Evolutionary conservation across 345 rosid genomes (phyloP).

Genomic region (Clausena lansium): DNA sequence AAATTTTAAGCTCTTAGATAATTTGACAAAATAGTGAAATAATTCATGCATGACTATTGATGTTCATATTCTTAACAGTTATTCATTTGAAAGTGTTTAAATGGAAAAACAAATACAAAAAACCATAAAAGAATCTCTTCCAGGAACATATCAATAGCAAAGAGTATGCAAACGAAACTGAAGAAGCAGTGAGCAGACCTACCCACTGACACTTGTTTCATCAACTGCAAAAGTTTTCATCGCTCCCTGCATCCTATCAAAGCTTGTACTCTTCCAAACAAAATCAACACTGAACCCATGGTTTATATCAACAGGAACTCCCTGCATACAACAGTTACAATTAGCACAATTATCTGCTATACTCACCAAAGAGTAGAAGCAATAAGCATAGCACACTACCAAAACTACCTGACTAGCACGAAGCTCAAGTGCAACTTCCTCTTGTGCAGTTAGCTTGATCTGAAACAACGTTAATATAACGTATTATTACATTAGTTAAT

Average conservation of each 20-base stretch:
- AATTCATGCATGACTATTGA: background rate
- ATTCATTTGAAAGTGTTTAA: background rate
- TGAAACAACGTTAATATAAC: slow-evolving; percentile 28
- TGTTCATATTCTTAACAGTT: background rate
- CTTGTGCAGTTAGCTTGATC: slow-evolving; percentile 97
- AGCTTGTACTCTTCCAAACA: slow-evolving; percentile 99
- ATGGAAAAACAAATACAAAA: background rate
- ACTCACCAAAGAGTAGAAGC: slow-evolving; percentile 8
- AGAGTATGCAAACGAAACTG: background rate
- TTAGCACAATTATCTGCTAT: slow-evolving; percentile 3
- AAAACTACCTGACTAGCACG: slow-evolving; percentile 90
- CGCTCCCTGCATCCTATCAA: slow-evolving; percentile 99
- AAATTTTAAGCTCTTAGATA: background rate
- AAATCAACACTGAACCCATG: slow-evolving; percentile 99
- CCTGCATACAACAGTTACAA: slow-evolving; percentile 45
- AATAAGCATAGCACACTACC: slow-evolving; percentile 7
- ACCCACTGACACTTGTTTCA: slow-evolving; percentile 99
- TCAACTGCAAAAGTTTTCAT: slow-evolving; percentile 99
- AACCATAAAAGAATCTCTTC: background rate
- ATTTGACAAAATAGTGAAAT: background rate
- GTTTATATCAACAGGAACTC: slow-evolving; percentile 88
- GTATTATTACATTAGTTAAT: background rate
- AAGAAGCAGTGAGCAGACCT: slow-evolving; percentile 31
- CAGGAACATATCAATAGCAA: background rate
- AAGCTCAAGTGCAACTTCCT: slow-evolving; percentile 99